phyloP scores from a whole-genome alignment of 768 basidiomycete species.

The Calocybe gangraenosa region DNA sequence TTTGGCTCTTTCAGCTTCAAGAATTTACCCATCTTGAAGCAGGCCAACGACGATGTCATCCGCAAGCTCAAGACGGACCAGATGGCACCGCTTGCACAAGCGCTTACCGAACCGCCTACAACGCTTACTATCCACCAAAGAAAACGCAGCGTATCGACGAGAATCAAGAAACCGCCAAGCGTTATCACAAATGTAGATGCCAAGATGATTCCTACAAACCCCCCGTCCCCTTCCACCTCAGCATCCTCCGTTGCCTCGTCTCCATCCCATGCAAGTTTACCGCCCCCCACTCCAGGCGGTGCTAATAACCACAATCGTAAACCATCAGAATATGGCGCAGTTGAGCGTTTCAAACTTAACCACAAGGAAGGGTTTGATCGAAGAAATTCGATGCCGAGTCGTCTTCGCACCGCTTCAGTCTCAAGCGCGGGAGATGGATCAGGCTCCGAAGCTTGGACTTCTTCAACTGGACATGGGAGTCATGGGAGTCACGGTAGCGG shows the following conservation, averaged over 20 bases:
- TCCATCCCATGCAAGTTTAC: slow-evolving; percentile 70
- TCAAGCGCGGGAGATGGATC: slow-evolving; percentile 80
- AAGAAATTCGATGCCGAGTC: slow-evolving; percentile 82
- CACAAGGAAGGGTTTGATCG: slow-evolving; percentile 76
- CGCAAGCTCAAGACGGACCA: slow-evolving; percentile 93
- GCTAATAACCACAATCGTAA: slow-evolving; percentile 67
- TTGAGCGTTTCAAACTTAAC: slow-evolving; percentile 85
- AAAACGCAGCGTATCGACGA: slow-evolving; percentile 77
- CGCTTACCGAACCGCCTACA: slow-evolving; percentile 55
- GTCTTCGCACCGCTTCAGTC: slow-evolving; percentile 80
- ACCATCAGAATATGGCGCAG: slow-evolving; percentile 83
- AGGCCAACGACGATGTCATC: slow-evolving; percentile 98
- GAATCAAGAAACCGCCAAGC: slow-evolving; percentile 77
- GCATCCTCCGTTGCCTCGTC: slow-evolving; percentile 90
- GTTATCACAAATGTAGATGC: slow-evolving; percentile 69
- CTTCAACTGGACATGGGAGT: slow-evolving; percentile 49
- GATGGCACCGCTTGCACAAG: slow-evolving; percentile 70
- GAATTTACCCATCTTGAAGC: slow-evolving; percentile 92
- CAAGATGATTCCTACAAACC: slow-evolving; percentile 62
- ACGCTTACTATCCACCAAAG: slow-evolving; percentile 47
- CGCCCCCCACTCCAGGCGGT: slow-evolving; percentile 69
- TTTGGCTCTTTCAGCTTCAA: slow-evolving; percentile 99
- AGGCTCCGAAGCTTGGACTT: slow-evolving; percentile 69
- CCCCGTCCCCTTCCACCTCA: slow-evolving; percentile 89
- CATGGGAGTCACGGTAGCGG: slow-evolving; percentile 25